A percentile compares a stretch with the other conserved stretches of the same genome.
phyloP scores from a whole-genome alignment of 345 rosid genomes.

The Populus tremula region DNA sequence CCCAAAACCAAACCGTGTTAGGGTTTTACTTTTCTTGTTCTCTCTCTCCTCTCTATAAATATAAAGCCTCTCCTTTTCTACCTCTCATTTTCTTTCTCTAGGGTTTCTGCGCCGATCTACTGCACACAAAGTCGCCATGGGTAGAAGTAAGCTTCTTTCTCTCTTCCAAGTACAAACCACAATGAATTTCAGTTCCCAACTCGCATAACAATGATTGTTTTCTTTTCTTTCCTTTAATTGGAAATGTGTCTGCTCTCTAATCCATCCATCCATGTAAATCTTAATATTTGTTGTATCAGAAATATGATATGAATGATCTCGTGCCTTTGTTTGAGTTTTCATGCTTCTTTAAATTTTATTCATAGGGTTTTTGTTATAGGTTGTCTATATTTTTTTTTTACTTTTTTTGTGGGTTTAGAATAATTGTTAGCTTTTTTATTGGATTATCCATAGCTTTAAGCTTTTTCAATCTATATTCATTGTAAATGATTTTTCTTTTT shows the following conservation, averaged over 20 bases:
- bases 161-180: background rate
- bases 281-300: no score
- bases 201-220: no score
- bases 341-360: no score
- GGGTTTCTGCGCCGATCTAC: background rate
- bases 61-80: background rate
- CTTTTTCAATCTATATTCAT: background rate
- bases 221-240: background rate
- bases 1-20: background rate
- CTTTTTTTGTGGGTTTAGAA: background rate
- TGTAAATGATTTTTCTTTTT: background rate
- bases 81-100: background rate
- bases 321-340: no score
- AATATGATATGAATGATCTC: no score
- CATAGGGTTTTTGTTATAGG: no score
- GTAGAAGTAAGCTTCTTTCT: slow-evolving; percentile 40
- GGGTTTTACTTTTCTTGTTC: slow-evolving; percentile 1
- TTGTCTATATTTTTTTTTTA: no score
- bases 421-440: background rate
- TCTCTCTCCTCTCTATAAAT: background rate
- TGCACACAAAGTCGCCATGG: slow-evolving; percentile 37
- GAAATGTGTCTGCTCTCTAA: background rate
- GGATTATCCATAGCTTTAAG: background rate
- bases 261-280: background rate
- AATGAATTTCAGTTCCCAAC: no score